Percentiles rank a stretch among this genome's conserved stretches.
phyloP scores from a whole-genome alignment of 805 yeast species.

The Yamadazyma phyllophila region DNA sequence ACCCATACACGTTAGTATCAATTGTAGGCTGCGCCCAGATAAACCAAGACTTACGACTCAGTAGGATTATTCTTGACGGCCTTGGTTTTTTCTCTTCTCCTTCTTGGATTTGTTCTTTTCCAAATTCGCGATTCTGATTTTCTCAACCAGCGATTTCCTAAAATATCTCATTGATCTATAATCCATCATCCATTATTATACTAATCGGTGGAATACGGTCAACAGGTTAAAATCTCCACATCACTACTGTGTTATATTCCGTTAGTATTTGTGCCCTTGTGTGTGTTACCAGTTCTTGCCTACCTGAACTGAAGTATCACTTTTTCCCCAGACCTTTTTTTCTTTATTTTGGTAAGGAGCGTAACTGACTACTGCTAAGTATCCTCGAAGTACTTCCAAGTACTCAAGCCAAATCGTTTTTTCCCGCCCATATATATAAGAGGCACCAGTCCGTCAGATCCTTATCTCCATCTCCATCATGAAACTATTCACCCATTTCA shows the following conservation, averaged over 20 bases:
- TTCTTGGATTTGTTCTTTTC: background rate
- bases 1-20: no score
- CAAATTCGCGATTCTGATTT: background rate
- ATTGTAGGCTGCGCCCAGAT: background rate
- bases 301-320: no score
- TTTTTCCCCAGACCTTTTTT: no score
- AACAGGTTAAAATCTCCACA: background rate
- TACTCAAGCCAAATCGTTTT: no score
- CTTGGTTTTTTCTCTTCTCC: background rate
- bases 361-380: no score
- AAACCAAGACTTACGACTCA: background rate
- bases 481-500: conserved; percentile 5
- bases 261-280: no score
- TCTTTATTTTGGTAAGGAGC: no score
- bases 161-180: background rate
- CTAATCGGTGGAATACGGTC: background rate
- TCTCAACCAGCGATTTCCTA: background rate
- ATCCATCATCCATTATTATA: background rate
- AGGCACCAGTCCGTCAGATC: background rate
- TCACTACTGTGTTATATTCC: background rate
- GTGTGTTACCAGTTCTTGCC: no score
- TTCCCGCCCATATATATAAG: no score
- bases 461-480: background rate
- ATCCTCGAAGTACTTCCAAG: no score
- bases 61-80: background rate